Evolutionary conservation across 306 rosid species (phyloP), one percentile per base, ranked within the genome.

Genomic region (Trifolium pratense): DNA sequence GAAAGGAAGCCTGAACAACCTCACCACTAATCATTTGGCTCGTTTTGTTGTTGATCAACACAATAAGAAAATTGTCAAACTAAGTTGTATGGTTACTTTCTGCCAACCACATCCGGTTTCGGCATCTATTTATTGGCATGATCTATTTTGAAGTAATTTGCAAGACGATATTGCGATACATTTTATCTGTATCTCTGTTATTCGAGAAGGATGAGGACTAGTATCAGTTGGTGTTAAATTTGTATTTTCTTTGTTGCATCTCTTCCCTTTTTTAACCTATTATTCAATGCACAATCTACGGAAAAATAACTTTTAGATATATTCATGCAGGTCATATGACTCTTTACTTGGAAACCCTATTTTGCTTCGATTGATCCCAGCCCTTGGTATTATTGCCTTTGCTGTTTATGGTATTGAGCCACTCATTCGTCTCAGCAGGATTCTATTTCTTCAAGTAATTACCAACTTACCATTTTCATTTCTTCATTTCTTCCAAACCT

Each of bases 361-460:
- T 74, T 75, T 84, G 55, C 75, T 80, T 73, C 85, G 84, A 63
- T 84, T 95, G 87, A 76, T 95, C 74, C 90, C 95, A 9, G 96
- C 97, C 58, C 85, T 84, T 79, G 88, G 95, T 72, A 34, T 91
- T 84, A 88, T 95, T 83, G 90, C 93, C 73, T 95, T 95, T 83
- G 91, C 97, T 78, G 88, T 89, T 78, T 91, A 88, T 77, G 99
- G 93, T 69, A 89, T 94, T 63, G 97, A 79, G 71, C 97, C 99
- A 68, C 84, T 94, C 42, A 37, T 94, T 73, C 96, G 91, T 51
- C 75, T 83, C 36, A 74, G 91, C 84, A 88, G 97, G 86, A 61
- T 82, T 77, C 55, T 88, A 74, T 83, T 91, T 84, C 84, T 94
- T 57, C 85, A 83, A 77, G 99, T 94, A 91, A 42, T 74, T 37